Percentiles rank a stretch among this genome's conserved stretches.
These are phyloP conservation scores for Paecilomyces sp. DNA, from an alignment of 2,329 filamentous ascomycete genomes.

Conservation along the genomic window DNA sequence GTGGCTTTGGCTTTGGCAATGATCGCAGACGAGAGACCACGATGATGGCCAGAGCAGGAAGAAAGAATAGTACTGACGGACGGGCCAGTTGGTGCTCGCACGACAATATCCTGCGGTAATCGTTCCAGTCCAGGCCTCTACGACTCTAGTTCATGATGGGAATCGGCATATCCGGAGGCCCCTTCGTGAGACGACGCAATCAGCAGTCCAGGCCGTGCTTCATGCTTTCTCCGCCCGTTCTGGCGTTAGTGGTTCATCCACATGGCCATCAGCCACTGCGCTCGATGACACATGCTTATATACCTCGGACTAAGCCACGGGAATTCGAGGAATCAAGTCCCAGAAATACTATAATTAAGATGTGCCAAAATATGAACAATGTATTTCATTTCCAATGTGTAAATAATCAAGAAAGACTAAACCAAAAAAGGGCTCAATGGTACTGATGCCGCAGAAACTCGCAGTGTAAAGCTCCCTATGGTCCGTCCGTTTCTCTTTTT, in stretches of 20 bases:
- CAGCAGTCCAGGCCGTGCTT: not conserved
- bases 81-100: not conserved
- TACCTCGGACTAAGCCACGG: not conserved
- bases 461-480: constrained; percentile 1
- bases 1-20: not conserved
- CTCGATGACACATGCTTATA: not conserved
- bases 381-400: not conserved
- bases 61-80: not conserved
- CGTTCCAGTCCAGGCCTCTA: no score
- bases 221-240: not conserved
- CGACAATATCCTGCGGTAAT: not conserved
- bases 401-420: not conserved
- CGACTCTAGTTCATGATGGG: no score
- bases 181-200: not conserved
- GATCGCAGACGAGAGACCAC: not conserved
- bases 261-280: not conserved
- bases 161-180: not conserved
- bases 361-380: not conserved
- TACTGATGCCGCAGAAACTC: constrained; percentile 15
- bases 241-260: not conserved
- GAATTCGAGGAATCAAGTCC: not conserved
- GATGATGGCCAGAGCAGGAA: not conserved
- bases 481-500: constrained; percentile 11
- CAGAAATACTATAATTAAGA: not conserved
- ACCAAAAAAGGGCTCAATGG: not conserved